A percentile compares a stretch with the other conserved stretches of the same genome.
Conservation (phyloP, 306 rosid genomes). For the Vigna reflexopilosa region DNA sequence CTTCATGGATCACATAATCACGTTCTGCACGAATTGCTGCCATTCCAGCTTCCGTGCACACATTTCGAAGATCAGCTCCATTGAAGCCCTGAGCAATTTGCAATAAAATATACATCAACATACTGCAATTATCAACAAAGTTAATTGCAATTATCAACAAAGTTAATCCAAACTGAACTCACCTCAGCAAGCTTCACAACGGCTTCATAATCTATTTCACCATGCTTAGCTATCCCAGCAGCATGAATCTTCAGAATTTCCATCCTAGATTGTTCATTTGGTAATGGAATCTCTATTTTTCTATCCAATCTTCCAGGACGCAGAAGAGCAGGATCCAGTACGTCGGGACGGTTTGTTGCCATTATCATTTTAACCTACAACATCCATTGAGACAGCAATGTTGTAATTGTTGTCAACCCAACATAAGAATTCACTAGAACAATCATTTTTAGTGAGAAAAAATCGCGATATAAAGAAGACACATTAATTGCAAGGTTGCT, state of each 20-base stretch:
- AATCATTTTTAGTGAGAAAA: slow-evolving; percentile 7
- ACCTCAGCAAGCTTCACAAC: slow-evolving; percentile 99
- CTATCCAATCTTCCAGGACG: slow-evolving; percentile 96
- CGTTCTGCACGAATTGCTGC: slow-evolving; percentile 97
- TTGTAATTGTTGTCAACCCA: too few relatives aligned
- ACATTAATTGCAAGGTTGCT: not conserved
- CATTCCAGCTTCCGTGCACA: slow-evolving; percentile 99
- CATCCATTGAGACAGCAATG: slow-evolving; percentile 20
- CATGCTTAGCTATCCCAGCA: slow-evolving; percentile 95
- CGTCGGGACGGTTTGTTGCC: slow-evolving; percentile 97
- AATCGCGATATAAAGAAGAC: slow-evolving; percentile 11
- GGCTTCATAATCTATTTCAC: slow-evolving; percentile 98
- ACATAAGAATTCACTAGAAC: too few relatives aligned
- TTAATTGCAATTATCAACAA: not conserved
- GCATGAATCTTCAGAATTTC: slow-evolving; percentile 99
- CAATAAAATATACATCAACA: slow-evolving; percentile 32
- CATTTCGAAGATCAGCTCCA: slow-evolving; percentile 95
- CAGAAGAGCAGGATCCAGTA: slow-evolving; percentile 94
- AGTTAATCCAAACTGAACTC: slow-evolving; percentile 35
- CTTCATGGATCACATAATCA: slow-evolving; percentile 94
- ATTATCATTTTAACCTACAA: slow-evolving; percentile 94
- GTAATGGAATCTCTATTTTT: slow-evolving; percentile 96
- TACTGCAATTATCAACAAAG: slow-evolving; percentile 10
- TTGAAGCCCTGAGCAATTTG: slow-evolving; percentile 74
- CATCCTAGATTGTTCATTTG: slow-evolving; percentile 94